A percentile compares a stretch with the other conserved stretches of the same genome.
phyloP scores from a whole-genome alignment of 257 asterid genomes.

The Thymus mandschuricus region DNA sequence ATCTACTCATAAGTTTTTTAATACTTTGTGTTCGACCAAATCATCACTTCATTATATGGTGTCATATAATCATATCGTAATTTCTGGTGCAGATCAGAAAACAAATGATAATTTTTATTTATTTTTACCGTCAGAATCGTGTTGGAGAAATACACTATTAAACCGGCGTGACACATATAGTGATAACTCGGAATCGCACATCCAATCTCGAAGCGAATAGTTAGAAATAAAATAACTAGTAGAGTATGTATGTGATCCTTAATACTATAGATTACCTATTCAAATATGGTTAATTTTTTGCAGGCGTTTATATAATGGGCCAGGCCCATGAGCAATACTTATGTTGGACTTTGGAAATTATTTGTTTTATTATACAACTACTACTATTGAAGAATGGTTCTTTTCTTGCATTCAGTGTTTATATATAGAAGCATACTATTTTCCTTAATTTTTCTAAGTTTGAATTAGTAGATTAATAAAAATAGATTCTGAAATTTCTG shows the following conservation, averaged over 20 bases:
- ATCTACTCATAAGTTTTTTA: background rate
- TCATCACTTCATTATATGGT: constrained; percentile 2
- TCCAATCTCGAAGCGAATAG: too few species aligned
- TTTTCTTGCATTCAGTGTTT: constrained; percentile 46
- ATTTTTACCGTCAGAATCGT: too few species aligned
- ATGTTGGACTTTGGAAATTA: background rate
- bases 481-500: constrained; percentile 20
- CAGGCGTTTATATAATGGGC: background rate
- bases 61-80: too few species aligned
- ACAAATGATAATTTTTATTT: too few species aligned
- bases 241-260: too few species aligned
- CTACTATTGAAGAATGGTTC: background rate
- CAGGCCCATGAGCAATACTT: background rate
- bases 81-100: too few species aligned
- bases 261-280: too few species aligned
- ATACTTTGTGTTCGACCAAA: background rate
- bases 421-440: background rate
- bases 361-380: background rate
- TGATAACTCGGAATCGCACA: too few species aligned
- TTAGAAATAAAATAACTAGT: too few species aligned
- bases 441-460: background rate
- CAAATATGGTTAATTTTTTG: too few species aligned
- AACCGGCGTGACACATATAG: too few species aligned
- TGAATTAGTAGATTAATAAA: background rate
- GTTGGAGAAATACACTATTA: too few species aligned